These are phyloP conservation scores for Eremothecium cymbalariae DNA, from an alignment of 1,139 yeast genomes.

Conservation along the genomic window DNA sequence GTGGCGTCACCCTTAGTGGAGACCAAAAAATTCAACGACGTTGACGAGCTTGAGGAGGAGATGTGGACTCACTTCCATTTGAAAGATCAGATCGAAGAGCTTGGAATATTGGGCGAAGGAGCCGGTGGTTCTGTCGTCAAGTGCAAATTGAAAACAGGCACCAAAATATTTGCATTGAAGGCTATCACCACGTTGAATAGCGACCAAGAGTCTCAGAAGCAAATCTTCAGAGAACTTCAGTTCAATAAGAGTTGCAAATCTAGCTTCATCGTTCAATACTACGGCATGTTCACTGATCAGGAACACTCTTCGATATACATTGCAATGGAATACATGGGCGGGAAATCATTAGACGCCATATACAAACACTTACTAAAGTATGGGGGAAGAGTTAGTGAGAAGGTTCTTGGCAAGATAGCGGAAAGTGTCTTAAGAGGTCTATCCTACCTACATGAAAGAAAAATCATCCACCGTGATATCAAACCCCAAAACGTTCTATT, in stretches of 20 bases:
- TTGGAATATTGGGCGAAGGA: conserved; percentile 82
- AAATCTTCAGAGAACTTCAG: conserved; percentile 80
- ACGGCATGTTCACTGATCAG: conserved; percentile 81
- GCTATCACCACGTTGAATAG: conserved; percentile 65
- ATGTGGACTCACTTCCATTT: conserved; percentile 69
- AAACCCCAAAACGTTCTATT: conserved; percentile 87
- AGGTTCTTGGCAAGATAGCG: conserved; percentile 83
- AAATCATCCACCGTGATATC: conserved; percentile 86
- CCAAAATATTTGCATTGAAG: conserved; percentile 75
- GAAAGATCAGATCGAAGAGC: conserved; percentile 48
- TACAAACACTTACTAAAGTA: conserved; percentile 55
- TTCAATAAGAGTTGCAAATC: conserved; percentile 77
- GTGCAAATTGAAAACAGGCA: conserved; percentile 50
- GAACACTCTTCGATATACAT: conserved; percentile 71
- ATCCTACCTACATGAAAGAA: conserved; percentile 77
- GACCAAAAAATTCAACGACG: conserved; percentile 33
- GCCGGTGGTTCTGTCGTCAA: conserved; percentile 86
- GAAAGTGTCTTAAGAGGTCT: conserved; percentile 77
- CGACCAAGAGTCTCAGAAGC: conserved; percentile 69
- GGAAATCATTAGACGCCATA: conserved; percentile 82
- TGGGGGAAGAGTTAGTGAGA: conserved; percentile 85
- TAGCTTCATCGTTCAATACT: conserved; percentile 80
- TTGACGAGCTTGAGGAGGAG: conserved; percentile 58
- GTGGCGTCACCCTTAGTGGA: conserved; percentile 1
- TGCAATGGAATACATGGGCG: conserved; percentile 97